Conservation (phyloP, 2,329 filamentous ascomycete genomes). For the Venturia pyrina region DNA sequence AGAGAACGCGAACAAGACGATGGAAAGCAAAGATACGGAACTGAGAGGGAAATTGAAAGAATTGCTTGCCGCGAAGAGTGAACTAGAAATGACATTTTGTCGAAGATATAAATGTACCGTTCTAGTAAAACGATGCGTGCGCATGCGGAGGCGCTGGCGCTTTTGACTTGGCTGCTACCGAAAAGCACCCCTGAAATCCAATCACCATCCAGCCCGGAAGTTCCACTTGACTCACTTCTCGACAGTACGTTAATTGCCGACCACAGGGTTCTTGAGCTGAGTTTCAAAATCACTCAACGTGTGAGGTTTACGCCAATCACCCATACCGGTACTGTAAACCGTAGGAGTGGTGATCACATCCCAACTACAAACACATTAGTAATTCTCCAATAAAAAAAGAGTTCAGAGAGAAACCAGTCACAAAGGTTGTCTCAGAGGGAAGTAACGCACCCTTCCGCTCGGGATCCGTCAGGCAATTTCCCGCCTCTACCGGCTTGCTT, state of each 20-base stretch:
- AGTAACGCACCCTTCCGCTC: background rate
- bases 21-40: no score
- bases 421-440: background rate
- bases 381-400: background rate
- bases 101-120: no score
- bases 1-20: no score
- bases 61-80: no score
- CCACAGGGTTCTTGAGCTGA: background rate
- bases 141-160: no score
- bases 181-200: no score
- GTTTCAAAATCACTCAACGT: background rate
- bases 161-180: no score
- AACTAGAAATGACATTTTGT: no score
- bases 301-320: background rate
- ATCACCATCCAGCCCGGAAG: no score
- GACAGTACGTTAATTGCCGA: background rate
- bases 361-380: background rate
- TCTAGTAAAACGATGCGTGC: no score
- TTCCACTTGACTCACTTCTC: background rate
- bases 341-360: background rate
- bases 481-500: background rate
- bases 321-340: background rate
- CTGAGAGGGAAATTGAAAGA: no score
- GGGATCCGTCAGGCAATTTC: background rate
- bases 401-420: background rate